Conservation (phyloP, 441 rosid species). For the Erodium trifolium region DNA sequence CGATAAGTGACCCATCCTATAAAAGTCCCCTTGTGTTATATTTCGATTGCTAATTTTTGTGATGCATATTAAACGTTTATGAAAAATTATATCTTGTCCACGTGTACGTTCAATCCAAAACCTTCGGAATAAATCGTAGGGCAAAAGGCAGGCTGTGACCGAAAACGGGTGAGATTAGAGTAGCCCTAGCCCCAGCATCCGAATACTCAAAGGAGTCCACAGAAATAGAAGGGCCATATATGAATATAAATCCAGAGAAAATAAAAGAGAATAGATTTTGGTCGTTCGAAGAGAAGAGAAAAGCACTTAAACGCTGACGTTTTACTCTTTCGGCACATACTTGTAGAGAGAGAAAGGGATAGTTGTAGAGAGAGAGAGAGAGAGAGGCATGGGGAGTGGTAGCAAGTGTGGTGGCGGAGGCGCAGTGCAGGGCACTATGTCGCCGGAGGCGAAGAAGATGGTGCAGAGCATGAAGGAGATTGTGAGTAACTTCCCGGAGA, state of each 20-base stretch:
- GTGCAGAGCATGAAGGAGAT: slow-evolving; percentile 40
- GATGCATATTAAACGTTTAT: not conserved
- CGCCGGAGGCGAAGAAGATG: slow-evolving; percentile 24
- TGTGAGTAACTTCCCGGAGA: slow-evolving; percentile 32
- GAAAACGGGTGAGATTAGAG: not conserved
- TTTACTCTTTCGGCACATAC: not conserved
- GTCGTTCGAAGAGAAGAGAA: slow-evolving; percentile 5
- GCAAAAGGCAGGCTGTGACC: not conserved
- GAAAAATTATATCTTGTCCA: not conserved
- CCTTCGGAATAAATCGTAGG: not conserved
- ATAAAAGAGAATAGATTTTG: not conserved
- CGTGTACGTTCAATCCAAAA: not conserved
- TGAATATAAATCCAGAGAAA: not conserved
- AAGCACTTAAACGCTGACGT: not conserved
- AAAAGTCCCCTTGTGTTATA: no score
- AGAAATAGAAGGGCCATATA: not conserved
- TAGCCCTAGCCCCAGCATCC: not conserved
- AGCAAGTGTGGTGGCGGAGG: slow-evolving; percentile 17
- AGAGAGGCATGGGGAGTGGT: slow-evolving; percentile 27
- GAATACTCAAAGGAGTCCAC: slow-evolving; percentile 4
- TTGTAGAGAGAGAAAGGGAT: not conserved
- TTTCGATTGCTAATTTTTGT: no score
- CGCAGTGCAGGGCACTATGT: slow-evolving; percentile 17
- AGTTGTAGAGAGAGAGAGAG: slow-evolving; percentile 14
- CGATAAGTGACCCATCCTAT: no score